Conservation (phyloP, 2,329 filamentous ascomycete genomes). For the Diaporthe caulivora region DNA sequence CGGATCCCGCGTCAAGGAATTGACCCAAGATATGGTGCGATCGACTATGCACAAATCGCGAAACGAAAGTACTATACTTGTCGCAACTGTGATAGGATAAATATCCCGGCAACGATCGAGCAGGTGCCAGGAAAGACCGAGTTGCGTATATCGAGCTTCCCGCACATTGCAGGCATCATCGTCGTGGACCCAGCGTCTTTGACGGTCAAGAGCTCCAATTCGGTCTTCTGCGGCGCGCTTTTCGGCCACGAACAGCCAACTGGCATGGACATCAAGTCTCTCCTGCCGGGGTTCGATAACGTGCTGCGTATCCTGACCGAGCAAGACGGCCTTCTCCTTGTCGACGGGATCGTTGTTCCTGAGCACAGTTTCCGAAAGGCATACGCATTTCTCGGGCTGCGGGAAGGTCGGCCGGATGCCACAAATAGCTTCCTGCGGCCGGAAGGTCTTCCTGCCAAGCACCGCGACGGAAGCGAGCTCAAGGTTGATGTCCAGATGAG, state of each 20-base stretch:
- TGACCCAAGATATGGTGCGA: conserved; percentile 75
- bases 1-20: conserved; percentile 83
- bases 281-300: conserved; percentile 90
- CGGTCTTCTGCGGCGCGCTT: conserved; percentile 90
- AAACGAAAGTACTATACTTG: conserved; percentile 87
- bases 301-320: conserved; percentile 85
- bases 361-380: conserved; percentile 96
- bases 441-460: conserved; percentile 85
- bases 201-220: conserved; percentile 91
- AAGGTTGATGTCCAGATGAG: conserved; percentile 97
- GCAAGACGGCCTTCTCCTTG: conserved; percentile 84
- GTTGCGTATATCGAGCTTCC: conserved; percentile 91
- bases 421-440: conserved; percentile 84
- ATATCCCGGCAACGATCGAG: conserved; percentile 86
- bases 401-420: conserved; percentile 84
- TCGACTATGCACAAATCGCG: conserved; percentile 82
- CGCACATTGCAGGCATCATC: conserved; percentile 96
- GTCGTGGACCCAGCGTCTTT: conserved; percentile 86
- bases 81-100: conserved; percentile 79
- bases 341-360: conserved; percentile 96
- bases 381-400: conserved; percentile 83
- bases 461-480: conserved; percentile 91
- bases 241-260: conserved; percentile 91
- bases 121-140: conserved; percentile 77
- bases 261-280: conserved; percentile 80